Evolutionary conservation across 2,329 filamentous ascomycete genomes (phyloP).

Genomic region (Paecilomyces variotii): DNA sequence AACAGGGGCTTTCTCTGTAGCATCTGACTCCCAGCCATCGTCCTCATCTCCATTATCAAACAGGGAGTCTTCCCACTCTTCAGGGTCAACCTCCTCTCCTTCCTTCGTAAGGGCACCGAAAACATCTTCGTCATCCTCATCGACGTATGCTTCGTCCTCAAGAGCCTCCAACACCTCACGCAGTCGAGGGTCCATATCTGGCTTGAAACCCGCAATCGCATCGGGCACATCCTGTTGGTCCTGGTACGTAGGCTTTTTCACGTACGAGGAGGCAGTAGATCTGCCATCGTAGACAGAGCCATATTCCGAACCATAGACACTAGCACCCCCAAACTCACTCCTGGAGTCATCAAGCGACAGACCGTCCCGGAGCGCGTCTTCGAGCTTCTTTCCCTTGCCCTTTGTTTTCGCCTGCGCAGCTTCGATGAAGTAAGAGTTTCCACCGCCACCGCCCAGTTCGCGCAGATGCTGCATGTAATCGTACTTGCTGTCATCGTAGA

Average conservation of each 20-base stretch:
- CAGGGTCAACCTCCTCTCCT: slow-evolving; percentile 61
- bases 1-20: slow-evolving; percentile 65
- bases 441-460: slow-evolving; percentile 63
- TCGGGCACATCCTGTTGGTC: slow-evolving; percentile 90
- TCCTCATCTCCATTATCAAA: slow-evolving; percentile 52
- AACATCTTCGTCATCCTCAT: slow-evolving; percentile 69
- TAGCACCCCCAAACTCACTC: slow-evolving; percentile 15
- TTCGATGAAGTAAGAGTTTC: slow-evolving; percentile 77
- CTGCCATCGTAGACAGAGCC: slow-evolving; percentile 21
- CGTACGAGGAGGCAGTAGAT: slow-evolving; percentile 60
- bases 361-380: slow-evolving; percentile 66
- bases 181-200: slow-evolving; percentile 91
- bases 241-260: slow-evolving; percentile 72
- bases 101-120: slow-evolving; percentile 66
- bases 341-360: slow-evolving; percentile 37
- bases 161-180: slow-evolving; percentile 87
- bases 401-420: slow-evolving; percentile 54
- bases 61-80: slow-evolving; percentile 64
- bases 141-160: slow-evolving; percentile 92
- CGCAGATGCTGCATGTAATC: slow-evolving; percentile 99
- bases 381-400: slow-evolving; percentile 65
- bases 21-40: slow-evolving; percentile 92
- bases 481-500: slow-evolving; percentile 89
- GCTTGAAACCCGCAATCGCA: slow-evolving; percentile 84
- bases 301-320: slow-evolving; percentile 38